These are phyloP conservation scores for Parathielavia appendiculata DNA, from an alignment of 495 filamentous ascomycete genomes.

Conservation along the genomic window DNA sequence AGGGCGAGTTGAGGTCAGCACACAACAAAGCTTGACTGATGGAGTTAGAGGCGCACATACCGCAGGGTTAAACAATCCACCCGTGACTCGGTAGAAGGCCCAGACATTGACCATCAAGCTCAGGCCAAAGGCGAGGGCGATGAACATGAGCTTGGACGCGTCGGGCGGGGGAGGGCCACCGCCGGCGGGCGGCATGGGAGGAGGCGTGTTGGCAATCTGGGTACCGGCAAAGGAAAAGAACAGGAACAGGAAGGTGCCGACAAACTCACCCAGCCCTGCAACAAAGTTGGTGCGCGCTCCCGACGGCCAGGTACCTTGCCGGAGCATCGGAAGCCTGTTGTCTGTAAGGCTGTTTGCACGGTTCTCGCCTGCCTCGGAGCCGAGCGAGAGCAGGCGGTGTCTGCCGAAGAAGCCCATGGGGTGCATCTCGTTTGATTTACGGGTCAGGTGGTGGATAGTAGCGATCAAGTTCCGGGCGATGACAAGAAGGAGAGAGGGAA, in stretches of 20 bases:
- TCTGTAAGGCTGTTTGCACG: not conserved
- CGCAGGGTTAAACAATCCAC: conserved; percentile 78
- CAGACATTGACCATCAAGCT: conserved; percentile 75
- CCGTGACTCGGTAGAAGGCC: conserved; percentile 77
- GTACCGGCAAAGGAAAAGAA: conserved; percentile 77
- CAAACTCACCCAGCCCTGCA: conserved; percentile 63
- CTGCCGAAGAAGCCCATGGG: not conserved
- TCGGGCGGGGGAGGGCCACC: conserved; percentile 29
- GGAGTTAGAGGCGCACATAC: conserved; percentile 44
- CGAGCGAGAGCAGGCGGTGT: not conserved
- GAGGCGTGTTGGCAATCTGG: conserved; percentile 59
- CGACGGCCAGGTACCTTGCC: conserved; percentile 1
- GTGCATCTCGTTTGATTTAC: not conserved
- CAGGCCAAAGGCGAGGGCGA: conserved; percentile 67
- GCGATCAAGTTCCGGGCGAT: not conserved
- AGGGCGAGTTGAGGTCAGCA: too few species aligned
- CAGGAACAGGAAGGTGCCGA: conserved; percentile 78
- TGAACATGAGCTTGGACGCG: conserved; percentile 56
- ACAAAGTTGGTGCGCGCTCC: conserved; percentile 47
- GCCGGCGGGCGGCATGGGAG: conserved; percentile 24
- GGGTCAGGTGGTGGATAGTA: not conserved
- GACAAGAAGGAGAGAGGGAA: not conserved
- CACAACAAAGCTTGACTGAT: conserved; percentile 28
- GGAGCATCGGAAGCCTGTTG: conserved; percentile 24
- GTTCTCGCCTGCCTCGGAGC: not conserved